Evolutionary conservation across 495 filamentous ascomycete species (phyloP).

Genomic region (Penicillium samsonianum): DNA sequence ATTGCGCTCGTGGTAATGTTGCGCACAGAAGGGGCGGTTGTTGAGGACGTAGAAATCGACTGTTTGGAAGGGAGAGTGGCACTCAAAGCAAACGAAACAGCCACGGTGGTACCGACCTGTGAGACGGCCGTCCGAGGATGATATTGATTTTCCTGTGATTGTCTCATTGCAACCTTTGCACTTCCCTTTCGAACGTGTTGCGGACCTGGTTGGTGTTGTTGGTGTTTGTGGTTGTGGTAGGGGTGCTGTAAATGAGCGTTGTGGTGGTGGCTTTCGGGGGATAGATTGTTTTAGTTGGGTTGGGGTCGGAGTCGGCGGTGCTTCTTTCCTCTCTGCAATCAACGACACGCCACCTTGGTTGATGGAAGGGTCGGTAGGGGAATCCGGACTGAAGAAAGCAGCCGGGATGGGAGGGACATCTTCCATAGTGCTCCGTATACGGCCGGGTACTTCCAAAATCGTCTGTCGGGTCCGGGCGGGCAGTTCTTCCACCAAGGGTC

Average conservation of each 20-base stretch:
- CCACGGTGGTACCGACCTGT: conserved; percentile 92
- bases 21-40: conserved; percentile 85
- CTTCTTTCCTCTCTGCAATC: conserved; percentile 32
- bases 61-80: conserved; percentile 77
- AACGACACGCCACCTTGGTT: conserved; percentile 45
- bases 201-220: conserved; percentile 34
- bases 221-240: conserved; percentile 27
- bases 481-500: conserved; percentile 42
- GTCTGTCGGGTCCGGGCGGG: conserved; percentile 25
- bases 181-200: conserved; percentile 59
- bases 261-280: conserved; percentile 26
- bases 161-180: conserved; percentile 79
- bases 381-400: conserved; percentile 48
- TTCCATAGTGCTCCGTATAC: conserved; percentile 27
- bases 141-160: conserved; percentile 90
- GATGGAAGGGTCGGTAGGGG: conserved; percentile 61
- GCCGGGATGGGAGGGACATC: conserved; percentile 41
- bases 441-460: conserved; percentile 21
- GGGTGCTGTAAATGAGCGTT: conserved; percentile 30
- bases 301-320: neutral
- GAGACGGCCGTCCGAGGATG: conserved; percentile 88
- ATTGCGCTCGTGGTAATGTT: conserved; percentile 92
- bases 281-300: conserved; percentile 21
- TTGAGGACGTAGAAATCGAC: conserved; percentile 90
- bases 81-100: conserved; percentile 91